These are phyloP conservation scores for Bryoglossum gracile DNA, from an alignment of 495 filamentous ascomycete genomes.

Conservation along the genomic window DNA sequence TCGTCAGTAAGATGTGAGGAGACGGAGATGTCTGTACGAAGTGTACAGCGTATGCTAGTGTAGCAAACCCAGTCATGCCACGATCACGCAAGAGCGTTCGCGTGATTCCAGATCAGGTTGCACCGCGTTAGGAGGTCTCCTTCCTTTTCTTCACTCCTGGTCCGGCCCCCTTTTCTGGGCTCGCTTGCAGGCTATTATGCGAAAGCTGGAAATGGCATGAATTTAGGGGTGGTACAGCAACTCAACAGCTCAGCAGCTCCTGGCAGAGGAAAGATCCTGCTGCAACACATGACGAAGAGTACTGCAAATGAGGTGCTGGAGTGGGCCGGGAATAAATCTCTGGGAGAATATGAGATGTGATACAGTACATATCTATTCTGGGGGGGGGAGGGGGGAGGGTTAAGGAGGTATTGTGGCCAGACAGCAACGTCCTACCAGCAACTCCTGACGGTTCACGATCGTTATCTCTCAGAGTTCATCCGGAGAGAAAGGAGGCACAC, in stretches of 20 bases:
- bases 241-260: not conserved
- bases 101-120: conserved; percentile 7
- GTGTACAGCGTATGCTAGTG: not conserved
- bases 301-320: too few species aligned
- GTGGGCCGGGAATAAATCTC: too few species aligned
- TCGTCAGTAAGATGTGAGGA: too few species aligned
- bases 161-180: not conserved
- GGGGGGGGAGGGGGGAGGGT: not conserved
- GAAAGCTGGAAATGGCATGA: not conserved
- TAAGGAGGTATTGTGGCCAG: too few species aligned
- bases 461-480: too few species aligned
- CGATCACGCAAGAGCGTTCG: conserved; percentile 4
- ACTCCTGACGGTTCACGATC: too few species aligned
- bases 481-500: not conserved
- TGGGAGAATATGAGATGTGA: conserved; percentile 1
- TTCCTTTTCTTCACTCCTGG: not conserved
- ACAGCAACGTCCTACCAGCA: too few species aligned
- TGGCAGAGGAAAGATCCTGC: too few species aligned
- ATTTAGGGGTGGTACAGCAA: not conserved
- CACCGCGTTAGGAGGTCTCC: not conserved
- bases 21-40: too few species aligned
- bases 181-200: not conserved
- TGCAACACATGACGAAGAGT: too few species aligned
- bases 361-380: not conserved
- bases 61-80: conserved; percentile 7